Base-by-base conservation (phyloP, 2,329 filamentous ascomycete species). In the Whalleya microplaca region DNA sequence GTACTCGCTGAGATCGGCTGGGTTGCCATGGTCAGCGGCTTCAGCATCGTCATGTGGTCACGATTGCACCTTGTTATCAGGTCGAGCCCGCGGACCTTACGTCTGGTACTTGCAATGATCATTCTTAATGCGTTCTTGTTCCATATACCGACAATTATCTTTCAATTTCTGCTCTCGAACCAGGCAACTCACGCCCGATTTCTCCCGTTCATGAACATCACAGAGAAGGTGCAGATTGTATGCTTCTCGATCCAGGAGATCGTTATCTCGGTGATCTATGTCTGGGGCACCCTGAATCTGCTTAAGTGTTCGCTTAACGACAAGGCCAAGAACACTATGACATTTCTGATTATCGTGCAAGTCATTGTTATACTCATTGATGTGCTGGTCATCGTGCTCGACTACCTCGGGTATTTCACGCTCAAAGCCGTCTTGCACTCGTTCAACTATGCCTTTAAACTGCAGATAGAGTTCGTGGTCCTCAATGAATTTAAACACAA, bases 401-500 rank as follows among this genome's bases (percentile, higher is more conserved):
- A 60, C 32, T 60, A 60, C 27, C 41, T 56, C 19, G 45, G 51
- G 23, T 60, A 57, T 29, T 60, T 57, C 20, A 60, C 54, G n/a
- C 54, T 60, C 2, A 60, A 60, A 21, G 50, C 58, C 16, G 51
- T 60, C n/a, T 32, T 60, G 9, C 58, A 60, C 37, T 60, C 54
- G 12, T 60, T 60, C 41, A 48, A 57, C 3, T 60, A 60, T 41
- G 54, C 58, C 41, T 57, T 60, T 18, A 60, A 60, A 48, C 54
- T 60, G 2, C 58, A 57, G 42, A 45, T 60, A 23, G 54, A 60
- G 42, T 57, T 60, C 48, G 58, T 60, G 27, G 58, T 60, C 9
- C 51, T 60, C 5, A 60, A 60, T 29, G 58, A 57, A 16, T 60
- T 60, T 41, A 60, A 60, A 45, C 51, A 44, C 6, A 4, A 9